Evolutionary conservation across 768 basidiomycete genomes (phyloP).

Genomic region (Lactarius tabidus): DNA sequence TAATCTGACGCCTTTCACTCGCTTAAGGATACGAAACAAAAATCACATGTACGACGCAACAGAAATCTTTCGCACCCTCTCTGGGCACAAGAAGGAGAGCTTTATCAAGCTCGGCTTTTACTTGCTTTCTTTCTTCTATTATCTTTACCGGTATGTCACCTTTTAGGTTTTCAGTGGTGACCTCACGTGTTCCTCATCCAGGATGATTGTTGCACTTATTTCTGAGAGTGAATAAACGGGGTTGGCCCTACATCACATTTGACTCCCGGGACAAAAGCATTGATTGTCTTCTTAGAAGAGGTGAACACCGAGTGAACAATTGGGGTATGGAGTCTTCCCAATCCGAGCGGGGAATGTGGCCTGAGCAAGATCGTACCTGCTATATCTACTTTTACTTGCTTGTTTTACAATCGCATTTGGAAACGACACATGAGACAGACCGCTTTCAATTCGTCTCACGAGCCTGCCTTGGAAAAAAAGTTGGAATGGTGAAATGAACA

Average conservation of each 20-base stretch:
- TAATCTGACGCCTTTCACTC: constrained; percentile 1
- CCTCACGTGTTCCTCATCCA: constrained; percentile 23
- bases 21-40: constrained; percentile 76
- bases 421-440: constrained; percentile 17
- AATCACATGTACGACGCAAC: constrained; percentile 99
- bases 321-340: constrained; percentile 8
- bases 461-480: not conserved
- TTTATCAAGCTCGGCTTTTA: constrained; percentile 95
- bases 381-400: constrained; percentile 28
- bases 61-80: constrained; percentile 94
- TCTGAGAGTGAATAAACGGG: constrained; percentile 38
- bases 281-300: not conserved
- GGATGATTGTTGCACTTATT: constrained; percentile 53
- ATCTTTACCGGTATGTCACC: constrained; percentile 74
- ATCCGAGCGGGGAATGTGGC: constrained; percentile 10
- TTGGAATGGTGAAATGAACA: not conserved
- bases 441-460: constrained; percentile 7
- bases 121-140: constrained; percentile 88
- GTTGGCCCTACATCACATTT: not conserved
- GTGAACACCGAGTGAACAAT: constrained; percentile 2
- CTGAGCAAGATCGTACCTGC: constrained; percentile 14
- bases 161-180: not conserved
- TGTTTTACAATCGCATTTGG: constrained; percentile 24
- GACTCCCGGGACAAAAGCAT: not conserved
- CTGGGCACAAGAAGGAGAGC: constrained; percentile 92